phyloP scores from a whole-genome alignment of 139 green algal species.

The Tetraselmis striata region DNA sequence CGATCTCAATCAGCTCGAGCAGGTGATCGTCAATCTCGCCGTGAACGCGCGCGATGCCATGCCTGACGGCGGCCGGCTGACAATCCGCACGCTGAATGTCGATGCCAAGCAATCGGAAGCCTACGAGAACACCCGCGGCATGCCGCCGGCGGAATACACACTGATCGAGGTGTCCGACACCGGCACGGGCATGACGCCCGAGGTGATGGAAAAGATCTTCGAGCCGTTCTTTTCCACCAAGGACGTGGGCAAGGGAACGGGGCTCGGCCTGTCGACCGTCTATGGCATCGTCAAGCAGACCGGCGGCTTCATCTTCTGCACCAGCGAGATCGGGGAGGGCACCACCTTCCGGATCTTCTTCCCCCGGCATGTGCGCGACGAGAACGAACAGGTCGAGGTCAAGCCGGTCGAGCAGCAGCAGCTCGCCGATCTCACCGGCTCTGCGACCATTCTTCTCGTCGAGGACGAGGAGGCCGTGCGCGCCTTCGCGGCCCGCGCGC shows the following conservation, averaged over 20 bases:
- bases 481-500: too few relatives aligned
- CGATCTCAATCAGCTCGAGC: too few relatives aligned
- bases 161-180: slow-evolving; percentile 9
- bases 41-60: too few relatives aligned
- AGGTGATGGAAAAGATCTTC: slow-evolving; percentile 9
- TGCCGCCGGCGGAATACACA: background rate
- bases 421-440: too few relatives aligned
- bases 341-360: slow-evolving; percentile 7
- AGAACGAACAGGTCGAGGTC: background rate
- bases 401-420: too few relatives aligned
- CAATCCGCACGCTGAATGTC: too few relatives aligned
- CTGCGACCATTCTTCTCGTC: too few relatives aligned
- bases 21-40: too few relatives aligned
- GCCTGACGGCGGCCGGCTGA: too few relatives aligned
- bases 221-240: slow-evolving; percentile 19
- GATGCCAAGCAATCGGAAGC: too few relatives aligned
- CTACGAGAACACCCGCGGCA: too few relatives aligned
- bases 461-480: too few relatives aligned
- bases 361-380: background rate
- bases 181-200: slow-evolving; percentile 4
- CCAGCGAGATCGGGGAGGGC: slow-evolving; percentile 2
- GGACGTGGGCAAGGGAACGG: slow-evolving; percentile 3
- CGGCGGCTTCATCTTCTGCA: slow-evolving; percentile 5
- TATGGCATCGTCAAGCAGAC: slow-evolving; percentile 10
- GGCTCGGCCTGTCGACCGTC: slow-evolving; percentile 12